A percentile compares a stretch with the other conserved stretches of the same genome.
Conservation (phyloP, 108 stramenopile genomes). For the Schizochytrium sp. region DNA sequence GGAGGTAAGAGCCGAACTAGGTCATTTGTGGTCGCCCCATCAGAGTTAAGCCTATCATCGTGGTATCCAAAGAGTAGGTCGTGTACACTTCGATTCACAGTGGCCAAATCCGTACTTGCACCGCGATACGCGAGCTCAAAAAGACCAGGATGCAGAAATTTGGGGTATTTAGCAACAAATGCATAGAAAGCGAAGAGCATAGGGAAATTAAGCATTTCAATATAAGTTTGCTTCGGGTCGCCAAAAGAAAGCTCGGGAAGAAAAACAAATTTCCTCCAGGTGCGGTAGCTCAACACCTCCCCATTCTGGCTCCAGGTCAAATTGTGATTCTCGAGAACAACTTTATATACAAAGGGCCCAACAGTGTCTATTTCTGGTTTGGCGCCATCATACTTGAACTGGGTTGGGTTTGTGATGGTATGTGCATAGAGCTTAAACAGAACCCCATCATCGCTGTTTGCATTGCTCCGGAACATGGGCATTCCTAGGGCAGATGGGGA, state of each 20-base stretch:
- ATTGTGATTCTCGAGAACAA: conserved; percentile 3
- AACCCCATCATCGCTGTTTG: background rate
- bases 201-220: conserved; percentile 16
- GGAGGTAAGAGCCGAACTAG: background rate
- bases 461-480: background rate
- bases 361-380: background rate
- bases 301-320: conserved; percentile 20
- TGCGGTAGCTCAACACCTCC: background rate
- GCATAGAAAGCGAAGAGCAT: conserved; percentile 17
- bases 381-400: background rate
- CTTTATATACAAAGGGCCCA: conserved; percentile 31
- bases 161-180: background rate
- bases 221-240: background rate
- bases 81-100: background rate
- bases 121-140: background rate
- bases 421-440: background rate
- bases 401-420: background rate
- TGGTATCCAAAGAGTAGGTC: conserved; percentile 48
- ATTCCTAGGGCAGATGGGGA: background rate
- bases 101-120: no score
- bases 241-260: conserved; percentile 3
- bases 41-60: background rate
- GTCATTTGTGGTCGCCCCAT: no score
- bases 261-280: background rate
- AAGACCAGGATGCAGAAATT: background rate